Base-by-base conservation (phyloP, 495 filamentous ascomycete genomes). In the Acidiella bohemica region DNA sequence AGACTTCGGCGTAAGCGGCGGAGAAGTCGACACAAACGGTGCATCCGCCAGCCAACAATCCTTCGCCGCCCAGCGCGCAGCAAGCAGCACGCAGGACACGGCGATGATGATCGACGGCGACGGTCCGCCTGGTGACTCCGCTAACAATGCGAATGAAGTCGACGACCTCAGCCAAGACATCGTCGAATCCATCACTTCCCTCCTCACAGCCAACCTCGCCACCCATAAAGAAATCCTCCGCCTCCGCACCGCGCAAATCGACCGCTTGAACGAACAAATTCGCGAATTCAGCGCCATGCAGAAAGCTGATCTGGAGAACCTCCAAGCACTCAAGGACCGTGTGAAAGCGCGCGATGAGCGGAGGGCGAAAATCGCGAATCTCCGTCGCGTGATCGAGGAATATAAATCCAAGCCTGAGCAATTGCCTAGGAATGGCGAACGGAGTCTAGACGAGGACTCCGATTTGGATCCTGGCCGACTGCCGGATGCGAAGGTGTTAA, bases 1-100 rank as follows among this genome's bases (percentile, higher is more conserved):
- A 17, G 90, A 95, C 55, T 96, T 95, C 61, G 90, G 90, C 7
- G 81, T 97, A 16, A 76, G 67, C 49, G 66, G 36, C 8, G 47
- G 46, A 17, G 36, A 50, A 30, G 23, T 26, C 4, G 24, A 37
- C 17, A 67, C 54, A 4, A 33, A 39, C 16, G 40, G 46, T 14
- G 23, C 22, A 0, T 22, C 35, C 10, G 21, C 31, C 24, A 41
- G 40, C 23, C 41, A 44, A 17, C 39, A 45, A 27, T n/a, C n/a
- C n/a, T 22, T 38, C 10, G 21, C 31, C 24, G 37, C 35, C 23
- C 41, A 44, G 17, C 39, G 42, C 26, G 20, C n/a, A 6, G 36
- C 17, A 9, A 19, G 30, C 18, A 18, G 10, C 6, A 7, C 27
- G 23, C 23, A 28, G 0, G 21, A 10, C 40, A 49, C 57, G 2